Evolutionary conservation across 176 grass and related monocot genomes (phyloP).

Genomic region (Triticum timopheevii): DNA sequence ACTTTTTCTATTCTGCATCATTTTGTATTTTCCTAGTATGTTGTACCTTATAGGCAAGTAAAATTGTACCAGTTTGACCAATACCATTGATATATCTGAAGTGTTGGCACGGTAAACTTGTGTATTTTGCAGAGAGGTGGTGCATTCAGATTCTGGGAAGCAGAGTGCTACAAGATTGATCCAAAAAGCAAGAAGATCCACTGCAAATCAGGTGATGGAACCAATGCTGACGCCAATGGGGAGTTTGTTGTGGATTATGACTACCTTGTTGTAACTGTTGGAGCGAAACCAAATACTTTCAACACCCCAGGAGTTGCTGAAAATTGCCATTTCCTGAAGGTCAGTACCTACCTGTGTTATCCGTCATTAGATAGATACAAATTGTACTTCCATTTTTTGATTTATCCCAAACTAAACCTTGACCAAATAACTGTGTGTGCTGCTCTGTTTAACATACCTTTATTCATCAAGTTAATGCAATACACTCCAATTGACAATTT

Average conservation of each 20-base stretch:
- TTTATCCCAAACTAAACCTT: neutral
- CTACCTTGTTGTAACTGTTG: slow-evolving; percentile 78
- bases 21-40: neutral
- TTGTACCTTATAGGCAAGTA: neutral
- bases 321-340: slow-evolving; percentile 96
- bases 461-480: neutral
- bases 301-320: slow-evolving; percentile 88
- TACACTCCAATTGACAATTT: neutral
- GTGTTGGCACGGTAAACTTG: neutral
- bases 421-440: neutral
- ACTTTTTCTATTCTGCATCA: slow-evolving; percentile 5
- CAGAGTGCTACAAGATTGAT: slow-evolving; percentile 93
- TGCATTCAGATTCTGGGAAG: slow-evolving; percentile 86
- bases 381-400: neutral
- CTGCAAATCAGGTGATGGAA: slow-evolving; percentile 68
- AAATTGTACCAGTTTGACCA: neutral
- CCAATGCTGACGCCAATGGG: slow-evolving; percentile 63
- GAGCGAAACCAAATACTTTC: slow-evolving; percentile 88
- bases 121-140: slow-evolving; percentile 57
- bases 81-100: neutral
- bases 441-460: neutral
- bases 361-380: neutral
- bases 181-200: slow-evolving; percentile 65
- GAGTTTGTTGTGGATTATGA: slow-evolving; percentile 92
- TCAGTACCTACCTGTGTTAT: slow-evolving; percentile 32